phyloP scores from a whole-genome alignment of 371 early-diverging fungal species.

The Cokeromyces recurvatus region DNA sequence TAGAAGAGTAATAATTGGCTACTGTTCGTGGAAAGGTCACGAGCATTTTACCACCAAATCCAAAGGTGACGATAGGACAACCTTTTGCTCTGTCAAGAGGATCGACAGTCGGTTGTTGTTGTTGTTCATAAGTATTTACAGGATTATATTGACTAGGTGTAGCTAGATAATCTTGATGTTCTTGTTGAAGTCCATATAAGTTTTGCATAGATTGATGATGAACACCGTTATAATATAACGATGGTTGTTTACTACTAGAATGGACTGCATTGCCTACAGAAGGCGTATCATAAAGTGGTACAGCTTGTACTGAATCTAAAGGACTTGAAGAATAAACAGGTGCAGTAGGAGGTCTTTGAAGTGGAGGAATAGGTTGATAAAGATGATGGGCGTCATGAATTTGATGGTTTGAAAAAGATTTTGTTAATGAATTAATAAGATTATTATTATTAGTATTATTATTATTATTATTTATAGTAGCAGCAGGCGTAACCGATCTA shows the following conservation, averaged over 20 bases:
- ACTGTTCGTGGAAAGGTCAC: conserved; percentile 71
- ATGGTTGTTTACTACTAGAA: no score
- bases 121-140: conserved; percentile 30
- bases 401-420: conserved; percentile 10
- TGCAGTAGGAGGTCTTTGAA: conserved; percentile 19
- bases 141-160: no score
- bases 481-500: conserved; percentile 40
- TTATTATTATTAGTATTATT: background rate
- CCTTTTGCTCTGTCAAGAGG: conserved; percentile 66
- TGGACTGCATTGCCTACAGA: conserved; percentile 2
- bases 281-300: conserved; percentile 8
- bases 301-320: conserved; percentile 2
- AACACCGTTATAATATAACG: conserved; percentile 8
- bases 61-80: conserved; percentile 74
- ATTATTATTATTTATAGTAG: conserved; percentile 1
- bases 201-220: conserved; percentile 17
- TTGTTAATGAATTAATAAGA: conserved; percentile 4
- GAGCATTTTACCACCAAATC: conserved; percentile 84
- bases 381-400: conserved; percentile 1
- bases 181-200: background rate
- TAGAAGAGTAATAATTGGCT: conserved; percentile 33
- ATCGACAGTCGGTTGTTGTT: conserved; percentile 35
- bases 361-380: conserved; percentile 4
- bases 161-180: conserved; percentile 10
- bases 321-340: conserved; percentile 15